A percentile compares a stretch with the other conserved stretches of the same genome.
Conservation (phyloP, 2,329 filamentous ascomycete species). For the Exserohilum turcica region DNA sequence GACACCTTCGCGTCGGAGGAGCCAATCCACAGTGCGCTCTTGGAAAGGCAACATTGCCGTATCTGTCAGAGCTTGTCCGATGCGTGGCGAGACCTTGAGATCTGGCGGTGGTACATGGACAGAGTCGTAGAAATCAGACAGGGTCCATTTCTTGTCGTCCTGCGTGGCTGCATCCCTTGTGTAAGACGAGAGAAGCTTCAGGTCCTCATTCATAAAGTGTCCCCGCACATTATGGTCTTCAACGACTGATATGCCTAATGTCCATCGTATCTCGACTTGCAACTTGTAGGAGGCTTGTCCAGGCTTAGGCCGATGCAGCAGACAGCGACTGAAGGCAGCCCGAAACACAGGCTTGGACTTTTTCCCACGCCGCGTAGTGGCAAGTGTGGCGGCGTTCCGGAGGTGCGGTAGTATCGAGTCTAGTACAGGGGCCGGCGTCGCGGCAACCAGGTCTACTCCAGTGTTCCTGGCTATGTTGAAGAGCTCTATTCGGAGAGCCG, state of each 20-base stretch:
- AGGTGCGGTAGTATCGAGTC: conserved; percentile 30
- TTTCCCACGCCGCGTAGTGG: conserved; percentile 24
- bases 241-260: conserved; percentile 33
- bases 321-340: conserved; percentile 35
- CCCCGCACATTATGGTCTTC: conserved; percentile 22
- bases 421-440: conserved; percentile 18
- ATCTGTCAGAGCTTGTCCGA: conserved; percentile 34
- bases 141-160: conserved; percentile 49
- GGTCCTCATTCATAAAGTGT: conserved; percentile 30
- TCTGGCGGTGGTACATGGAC: conserved; percentile 65
- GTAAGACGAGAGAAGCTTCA: conserved; percentile 35
- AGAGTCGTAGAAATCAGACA: conserved; percentile 70
- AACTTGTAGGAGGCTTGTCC: conserved; percentile 19
- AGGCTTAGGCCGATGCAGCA: conserved; percentile 15
- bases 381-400: conserved; percentile 25
- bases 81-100: conserved; percentile 32
- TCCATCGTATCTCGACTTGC: conserved; percentile 39
- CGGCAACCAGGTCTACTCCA: conserved; percentile 27
- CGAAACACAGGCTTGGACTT: conserved; percentile 21
- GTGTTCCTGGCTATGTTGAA: conserved; percentile 21
- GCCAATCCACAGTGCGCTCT: conserved; percentile 71
- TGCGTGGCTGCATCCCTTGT: conserved; percentile 17
- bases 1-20: conserved; percentile 69
- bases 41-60: conserved; percentile 73
- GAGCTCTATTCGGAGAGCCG: conserved; percentile 25